Base-by-base conservation (phyloP, 306 rosid genomes). In the Pueraria montana region DNA sequence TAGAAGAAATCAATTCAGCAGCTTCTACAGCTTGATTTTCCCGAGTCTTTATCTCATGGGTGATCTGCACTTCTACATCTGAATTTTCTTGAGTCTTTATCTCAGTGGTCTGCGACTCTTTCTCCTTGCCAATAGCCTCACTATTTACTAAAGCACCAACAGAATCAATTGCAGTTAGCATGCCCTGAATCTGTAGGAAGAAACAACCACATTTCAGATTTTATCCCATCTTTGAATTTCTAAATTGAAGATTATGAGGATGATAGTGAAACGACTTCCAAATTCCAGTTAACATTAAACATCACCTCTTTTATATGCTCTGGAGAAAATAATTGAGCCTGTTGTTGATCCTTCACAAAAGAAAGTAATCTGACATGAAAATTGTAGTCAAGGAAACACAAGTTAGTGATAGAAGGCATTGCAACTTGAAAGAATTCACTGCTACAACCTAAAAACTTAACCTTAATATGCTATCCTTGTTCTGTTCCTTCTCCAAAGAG, bases 241-340 rank as follows among this genome's bases (percentile, higher is more conserved):
- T 58, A 72, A 43, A 70, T 36, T 16, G 70, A 81, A 30, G 30
- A 81, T 18, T 30, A 17, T 21, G 23, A 26, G 24, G 42, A 62
- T 18, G 43, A 69, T 23, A 18, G 24, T 7, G 17, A 68, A 81
- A 77, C 77, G 46, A 63, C 9, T 55, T 67, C 65, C 71, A 3
- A 55, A 83, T 84, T 79, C 20, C 40, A 24, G 64, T 48, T 72
- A 30, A 34, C 63, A 88, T 43, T 73, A 69, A 84, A 76, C 48
- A 58, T 77, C 87, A 96, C 99, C 98, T 94, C 89, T 84, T 89
- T 89, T 61, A 90, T 87, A 74, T 81, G 92, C 78, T 88, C 89
- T 1, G 87, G 68, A 53, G 94, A 81, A 80, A 92, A 87, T 65
- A 89, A 75, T 74, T 73, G 85, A 83, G 89, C 68, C 58, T 43